phyloP scores from a whole-genome alignment of 129 eudicot genomes.

The Sambucus nigra region DNA sequence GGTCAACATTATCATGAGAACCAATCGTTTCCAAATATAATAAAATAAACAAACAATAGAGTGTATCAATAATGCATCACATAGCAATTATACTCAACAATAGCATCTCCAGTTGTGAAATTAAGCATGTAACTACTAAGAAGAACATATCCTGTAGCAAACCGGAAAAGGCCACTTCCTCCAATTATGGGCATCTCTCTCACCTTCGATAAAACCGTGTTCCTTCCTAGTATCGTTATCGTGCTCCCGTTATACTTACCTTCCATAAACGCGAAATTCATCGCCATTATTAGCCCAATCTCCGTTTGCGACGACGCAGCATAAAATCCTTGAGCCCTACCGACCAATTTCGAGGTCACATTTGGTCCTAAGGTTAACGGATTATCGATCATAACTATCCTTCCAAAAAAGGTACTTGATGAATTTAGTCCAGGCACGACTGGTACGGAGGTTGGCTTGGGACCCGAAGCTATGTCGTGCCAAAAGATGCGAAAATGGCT shows the following conservation, averaged over 20 bases:
- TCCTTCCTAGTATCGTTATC: conserved; percentile 18
- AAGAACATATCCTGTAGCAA: conserved; percentile 20
- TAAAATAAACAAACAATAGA: too few species aligned
- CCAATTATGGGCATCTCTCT: conserved; percentile 22
- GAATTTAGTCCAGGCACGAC: background rate
- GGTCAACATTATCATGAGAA: too few species aligned
- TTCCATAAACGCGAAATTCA: conserved; percentile 19
- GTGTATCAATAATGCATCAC: conserved; percentile 26
- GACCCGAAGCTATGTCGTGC: conserved; percentile 21
- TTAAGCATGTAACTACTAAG: conserved; percentile 5
- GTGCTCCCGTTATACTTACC: conserved; percentile 30
- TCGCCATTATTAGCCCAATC: conserved; percentile 16
- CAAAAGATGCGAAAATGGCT: conserved; percentile 18
- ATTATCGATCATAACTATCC: conserved; percentile 16
- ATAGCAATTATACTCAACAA: conserved; percentile 17
- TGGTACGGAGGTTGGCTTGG: conserved; percentile 1
- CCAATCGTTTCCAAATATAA: too few species aligned
- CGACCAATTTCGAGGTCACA: conserved; percentile 11
- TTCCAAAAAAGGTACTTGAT: conserved; percentile 9
- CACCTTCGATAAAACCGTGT: conserved; percentile 6
- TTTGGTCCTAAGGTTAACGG: conserved; percentile 14
- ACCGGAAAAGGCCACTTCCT: conserved; percentile 26
- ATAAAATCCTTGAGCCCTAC: conserved; percentile 25
- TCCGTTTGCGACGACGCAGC: conserved; percentile 9
- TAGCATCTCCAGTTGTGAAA: conserved; percentile 11